A percentile compares a stretch with the other conserved stretches of the same genome.
phyloP scores from a whole-genome alignment of 495 filamentous ascomycete species.

The Penicillium herquei region DNA sequence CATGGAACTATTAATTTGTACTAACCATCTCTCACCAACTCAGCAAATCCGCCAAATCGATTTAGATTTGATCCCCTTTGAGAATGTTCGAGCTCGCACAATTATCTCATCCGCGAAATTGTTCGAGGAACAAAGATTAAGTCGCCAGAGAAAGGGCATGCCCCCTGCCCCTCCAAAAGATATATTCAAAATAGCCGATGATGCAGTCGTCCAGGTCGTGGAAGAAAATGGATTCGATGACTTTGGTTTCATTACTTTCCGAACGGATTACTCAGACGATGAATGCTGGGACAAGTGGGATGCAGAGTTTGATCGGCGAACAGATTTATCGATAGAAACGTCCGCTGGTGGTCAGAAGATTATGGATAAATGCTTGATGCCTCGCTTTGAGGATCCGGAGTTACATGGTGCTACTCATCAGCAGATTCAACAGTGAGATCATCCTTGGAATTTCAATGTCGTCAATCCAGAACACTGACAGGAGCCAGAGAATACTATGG shows the following conservation, averaged over 20 bases:
- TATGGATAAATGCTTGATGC: constrained; percentile 3
- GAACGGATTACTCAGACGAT: constrained; percentile 3
- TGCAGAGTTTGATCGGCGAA: background rate
- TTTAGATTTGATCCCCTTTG: no score
- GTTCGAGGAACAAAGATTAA: no score
- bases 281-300: background rate
- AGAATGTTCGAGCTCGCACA: no score
- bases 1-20: no score
- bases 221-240: constrained; percentile 3
- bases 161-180: no score
- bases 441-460: background rate
- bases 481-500: background rate
- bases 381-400: background rate
- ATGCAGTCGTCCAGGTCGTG: constrained; percentile 2
- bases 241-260: constrained; percentile 5
- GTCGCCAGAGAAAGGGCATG: no score
- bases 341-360: constrained; percentile 1
- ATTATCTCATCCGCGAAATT: no score
- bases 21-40: no score
- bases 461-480: background rate
- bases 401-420: background rate
- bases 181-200: no score
- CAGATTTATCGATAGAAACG: background rate
- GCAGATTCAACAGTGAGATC: background rate
- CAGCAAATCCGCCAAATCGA: no score